phyloP scores from a whole-genome alignment of 1,139 yeast genomes.

The Zygotorulaspora mrakii region DNA sequence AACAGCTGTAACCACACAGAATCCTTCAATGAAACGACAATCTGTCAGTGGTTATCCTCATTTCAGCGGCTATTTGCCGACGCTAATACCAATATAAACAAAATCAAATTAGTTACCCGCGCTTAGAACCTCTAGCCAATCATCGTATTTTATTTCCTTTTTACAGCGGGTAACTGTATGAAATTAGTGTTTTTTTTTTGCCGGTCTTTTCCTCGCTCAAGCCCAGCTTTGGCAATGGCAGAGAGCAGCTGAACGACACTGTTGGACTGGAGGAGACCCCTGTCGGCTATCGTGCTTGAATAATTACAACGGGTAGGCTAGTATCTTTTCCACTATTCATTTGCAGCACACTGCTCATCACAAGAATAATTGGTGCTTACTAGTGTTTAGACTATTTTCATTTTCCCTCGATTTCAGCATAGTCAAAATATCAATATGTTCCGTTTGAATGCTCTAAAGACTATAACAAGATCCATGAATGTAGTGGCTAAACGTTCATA shows the following conservation, averaged over 20 bases:
- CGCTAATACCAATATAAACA: too few relatives aligned
- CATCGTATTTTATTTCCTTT: not conserved
- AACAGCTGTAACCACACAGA: too few relatives aligned
- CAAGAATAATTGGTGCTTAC: too few relatives aligned
- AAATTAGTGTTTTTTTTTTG: not conserved
- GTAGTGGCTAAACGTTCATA: slow-evolving; percentile 71
- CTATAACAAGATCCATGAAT: slow-evolving; percentile 56
- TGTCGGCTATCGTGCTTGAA: not conserved
- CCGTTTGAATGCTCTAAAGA: slow-evolving; percentile 42
- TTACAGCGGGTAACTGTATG: slow-evolving; percentile 1
- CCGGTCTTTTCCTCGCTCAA: not conserved
- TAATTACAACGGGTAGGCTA: too few relatives aligned
- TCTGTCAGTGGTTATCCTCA: too few relatives aligned
- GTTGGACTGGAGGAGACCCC: not conserved
- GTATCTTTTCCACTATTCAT: too few relatives aligned
- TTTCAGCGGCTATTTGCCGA: too few relatives aligned
- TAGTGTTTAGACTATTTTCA: too few relatives aligned
- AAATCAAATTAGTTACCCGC: too few relatives aligned
- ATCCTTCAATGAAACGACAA: too few relatives aligned
- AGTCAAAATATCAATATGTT: slow-evolving; percentile 17
- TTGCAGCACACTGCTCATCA: too few relatives aligned
- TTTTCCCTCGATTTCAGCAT: not conserved
- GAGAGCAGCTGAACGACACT: not conserved
- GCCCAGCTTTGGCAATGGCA: not conserved
- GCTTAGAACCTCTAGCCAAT: too few relatives aligned